Conservation (phyloP, 495 filamentous ascomycete genomes). For the Podospora comata region DNA sequence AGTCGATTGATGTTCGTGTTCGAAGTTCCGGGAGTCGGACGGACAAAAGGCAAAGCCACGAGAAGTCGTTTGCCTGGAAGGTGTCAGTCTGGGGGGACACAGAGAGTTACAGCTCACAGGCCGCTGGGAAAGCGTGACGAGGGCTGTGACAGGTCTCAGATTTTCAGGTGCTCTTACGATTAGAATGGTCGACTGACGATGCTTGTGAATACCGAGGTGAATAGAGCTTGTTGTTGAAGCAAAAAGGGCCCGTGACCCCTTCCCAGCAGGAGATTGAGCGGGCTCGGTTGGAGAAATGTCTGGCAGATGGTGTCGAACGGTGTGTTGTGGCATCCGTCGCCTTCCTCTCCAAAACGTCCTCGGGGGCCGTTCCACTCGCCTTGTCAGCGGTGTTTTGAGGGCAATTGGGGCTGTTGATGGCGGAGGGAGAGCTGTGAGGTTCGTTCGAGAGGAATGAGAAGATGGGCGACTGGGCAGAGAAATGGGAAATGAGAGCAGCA, state of each 20-base stretch:
- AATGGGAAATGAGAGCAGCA: slow-evolving; percentile 14
- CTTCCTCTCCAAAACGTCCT: slow-evolving; percentile 6
- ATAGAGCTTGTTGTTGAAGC: slow-evolving; percentile 3
- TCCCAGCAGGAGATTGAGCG: slow-evolving; percentile 26
- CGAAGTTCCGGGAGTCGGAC: not conserved
- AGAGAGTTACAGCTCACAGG: slow-evolving; percentile 1
- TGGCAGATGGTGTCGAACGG: not conserved
- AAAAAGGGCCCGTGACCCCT: slow-evolving; percentile 20
- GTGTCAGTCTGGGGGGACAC: slow-evolving; percentile 19
- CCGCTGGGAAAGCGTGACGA: slow-evolving; percentile 18
- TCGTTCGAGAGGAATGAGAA: not conserved
- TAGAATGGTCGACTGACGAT: slow-evolving; percentile 13
- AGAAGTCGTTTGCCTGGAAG: slow-evolving; percentile 11
- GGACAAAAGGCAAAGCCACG: not conserved
- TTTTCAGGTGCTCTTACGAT: not conserved
- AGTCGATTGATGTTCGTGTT: not conserved
- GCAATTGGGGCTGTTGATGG: not conserved
- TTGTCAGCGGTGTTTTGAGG: slow-evolving; percentile 14
- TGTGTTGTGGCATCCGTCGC: not conserved
- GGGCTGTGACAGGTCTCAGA: slow-evolving; percentile 13
- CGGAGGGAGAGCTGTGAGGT: slow-evolving; percentile 4
- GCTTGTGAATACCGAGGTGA: slow-evolving; percentile 3
- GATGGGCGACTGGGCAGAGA: not conserved
- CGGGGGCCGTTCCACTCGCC: slow-evolving; percentile 6
- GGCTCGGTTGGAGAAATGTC: not conserved